Base-by-base conservation (phyloP, 495 filamentous ascomycete species). In the Xylaria scruposa region DNA sequence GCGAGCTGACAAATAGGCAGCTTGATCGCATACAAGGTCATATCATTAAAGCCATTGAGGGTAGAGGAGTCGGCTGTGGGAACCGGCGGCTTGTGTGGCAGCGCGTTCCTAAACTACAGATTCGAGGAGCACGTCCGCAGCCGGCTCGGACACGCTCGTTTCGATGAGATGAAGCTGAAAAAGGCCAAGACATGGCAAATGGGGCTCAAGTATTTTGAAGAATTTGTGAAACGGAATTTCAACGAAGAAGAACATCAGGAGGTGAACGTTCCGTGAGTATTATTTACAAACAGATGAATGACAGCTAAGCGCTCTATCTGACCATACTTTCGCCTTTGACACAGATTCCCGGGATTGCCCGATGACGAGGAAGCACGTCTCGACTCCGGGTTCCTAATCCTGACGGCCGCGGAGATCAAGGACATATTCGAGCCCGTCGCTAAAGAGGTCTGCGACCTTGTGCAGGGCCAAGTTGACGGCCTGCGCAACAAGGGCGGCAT, bases 221-320 rank as follows among this genome's bases (percentile, higher is more conserved):
- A 91, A 69, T 91, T 90, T 72, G 88, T 92, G 3, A 92, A 91
- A 79, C 85, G 90, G 19, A 92, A 93, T 72, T 94, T 93, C 77
- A 91, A 91, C 74, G 90, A 92, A 75, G 90, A 92, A 36, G 90
- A 92, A 70, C 88, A 91, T 70, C 83, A 87, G 63, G 91, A 90
- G 72, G 86, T 91, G 63, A 92, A 91, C 54, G 85, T 93, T 0
- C 91, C 91, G 84, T 86, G 76, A 62, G 84, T 81, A 8, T 42
- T 5, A 10, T 49, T 17, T 36, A 58, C 36, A 12, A 53, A 36
- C 6, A 1, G 40, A 51, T 3, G 13, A n/a, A 51, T 40, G 5
- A 5, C 21, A 0, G 13, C 26, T n/a, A 0, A 15, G 46, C 26
- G 31, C 56, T 29, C 40, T 29, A 29, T 24, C 54, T 60, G 26